A percentile compares a stretch with the other conserved stretches of the same genome.
Evolutionary conservation across 1,139 yeast species (phyloP).

Genomic region (Pneumocystis jirovecii): DNA sequence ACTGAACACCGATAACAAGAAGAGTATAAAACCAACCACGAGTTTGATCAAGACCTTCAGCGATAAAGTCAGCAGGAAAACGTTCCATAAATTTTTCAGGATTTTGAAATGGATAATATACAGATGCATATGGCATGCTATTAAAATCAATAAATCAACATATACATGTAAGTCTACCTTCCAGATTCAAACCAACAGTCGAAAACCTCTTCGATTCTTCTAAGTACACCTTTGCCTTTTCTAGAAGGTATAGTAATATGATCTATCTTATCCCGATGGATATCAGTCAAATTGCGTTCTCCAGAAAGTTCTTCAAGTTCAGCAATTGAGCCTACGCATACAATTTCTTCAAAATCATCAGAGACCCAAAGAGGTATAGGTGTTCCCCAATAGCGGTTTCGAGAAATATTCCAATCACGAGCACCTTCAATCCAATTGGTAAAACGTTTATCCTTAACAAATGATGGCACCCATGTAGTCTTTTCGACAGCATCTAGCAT

Average conservation of each 20-base stretch:
- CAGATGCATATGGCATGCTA: constrained; percentile 95
- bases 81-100: constrained; percentile 50
- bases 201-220: constrained; percentile 90
- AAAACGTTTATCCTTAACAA: constrained; percentile 85
- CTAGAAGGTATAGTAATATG: constrained; percentile 86
- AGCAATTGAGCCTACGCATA: constrained; percentile 80
- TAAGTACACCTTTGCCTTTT: constrained; percentile 72
- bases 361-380: constrained; percentile 97
- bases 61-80: constrained; percentile 93
- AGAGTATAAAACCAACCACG: constrained; percentile 99
- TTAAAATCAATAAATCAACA: not conserved
- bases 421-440: constrained; percentile 97
- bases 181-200: constrained; percentile 99
- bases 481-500: constrained; percentile 74
- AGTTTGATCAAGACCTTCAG: constrained; percentile 98
- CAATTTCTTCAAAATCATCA: constrained; percentile 82
- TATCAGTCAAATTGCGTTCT: constrained; percentile 59
- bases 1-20: constrained; percentile 87
- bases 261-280: constrained; percentile 89
- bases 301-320: constrained; percentile 81
- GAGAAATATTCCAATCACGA: constrained; percentile 95
- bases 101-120: constrained; percentile 91
- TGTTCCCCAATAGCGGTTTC: constrained; percentile 99
- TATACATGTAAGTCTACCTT: constrained; percentile 2
- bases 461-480: constrained; percentile 89